These are phyloP conservation scores for Coemansia sp. DNA, from an alignment of 192 early-diverging fungal genomes.

Conservation along the genomic window DNA sequence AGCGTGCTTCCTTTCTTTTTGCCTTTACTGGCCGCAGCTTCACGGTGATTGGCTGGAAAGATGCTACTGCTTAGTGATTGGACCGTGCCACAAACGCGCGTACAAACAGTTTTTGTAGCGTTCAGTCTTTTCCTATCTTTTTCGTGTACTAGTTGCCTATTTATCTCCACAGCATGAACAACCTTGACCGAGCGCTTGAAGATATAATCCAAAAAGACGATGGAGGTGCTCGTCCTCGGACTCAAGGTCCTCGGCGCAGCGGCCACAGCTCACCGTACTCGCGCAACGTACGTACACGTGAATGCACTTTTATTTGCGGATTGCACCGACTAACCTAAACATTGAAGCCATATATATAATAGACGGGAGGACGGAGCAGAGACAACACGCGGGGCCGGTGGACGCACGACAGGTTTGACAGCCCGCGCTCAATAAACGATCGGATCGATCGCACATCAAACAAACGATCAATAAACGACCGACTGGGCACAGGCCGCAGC, in stretches of 20 bases:
- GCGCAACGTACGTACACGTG: slow-evolving; percentile 6
- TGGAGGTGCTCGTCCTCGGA: not conserved
- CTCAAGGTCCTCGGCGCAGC: slow-evolving; percentile 3
- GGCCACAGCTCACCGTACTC: slow-evolving; percentile 10
- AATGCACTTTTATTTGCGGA: not conserved
- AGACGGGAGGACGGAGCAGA: not conserved
- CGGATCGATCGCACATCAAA: too few relatives aligned
- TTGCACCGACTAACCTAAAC: not conserved
- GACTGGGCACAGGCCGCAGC: slow-evolving; percentile 18
- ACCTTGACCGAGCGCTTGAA: slow-evolving; percentile 44
- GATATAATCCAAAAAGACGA: slow-evolving; percentile 33
- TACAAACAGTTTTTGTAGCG: not conserved
- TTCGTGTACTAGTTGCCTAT: not conserved
- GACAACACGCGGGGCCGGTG: not conserved
- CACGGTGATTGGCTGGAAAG: not conserved
- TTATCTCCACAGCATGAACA: slow-evolving; percentile 16
- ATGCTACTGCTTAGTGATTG: slow-evolving; percentile 2
- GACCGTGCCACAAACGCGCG: not conserved
- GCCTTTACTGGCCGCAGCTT: not conserved
- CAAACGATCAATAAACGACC: slow-evolving; percentile 23
- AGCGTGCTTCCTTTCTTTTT: not conserved
- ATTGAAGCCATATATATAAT: not conserved
- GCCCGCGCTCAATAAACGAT: slow-evolving; percentile 20
- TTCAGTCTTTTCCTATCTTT: not conserved
- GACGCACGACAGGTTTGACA: slow-evolving; percentile 7